Conservation (phyloP, 2,329 filamentous ascomycete genomes). For the Colletotrichum musae region DNA sequence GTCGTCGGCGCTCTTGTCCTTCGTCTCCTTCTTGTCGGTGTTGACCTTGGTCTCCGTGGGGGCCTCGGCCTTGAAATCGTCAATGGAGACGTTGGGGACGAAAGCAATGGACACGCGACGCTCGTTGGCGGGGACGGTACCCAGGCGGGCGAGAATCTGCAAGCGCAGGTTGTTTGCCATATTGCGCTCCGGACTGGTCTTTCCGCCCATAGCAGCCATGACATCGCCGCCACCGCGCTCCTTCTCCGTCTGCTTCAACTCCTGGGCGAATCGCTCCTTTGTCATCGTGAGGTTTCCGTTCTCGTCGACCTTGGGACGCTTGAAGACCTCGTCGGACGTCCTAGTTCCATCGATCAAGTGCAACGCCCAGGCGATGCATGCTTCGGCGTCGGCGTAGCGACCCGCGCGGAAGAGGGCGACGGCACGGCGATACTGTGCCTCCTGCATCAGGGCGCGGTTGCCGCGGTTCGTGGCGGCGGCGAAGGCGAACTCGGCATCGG, state of each 20-base stretch:
- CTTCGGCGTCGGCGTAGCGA: slow-evolving; percentile 81
- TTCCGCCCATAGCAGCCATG: slow-evolving; percentile 33
- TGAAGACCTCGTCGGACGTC: slow-evolving; percentile 49
- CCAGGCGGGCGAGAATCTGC: slow-evolving; percentile 62
- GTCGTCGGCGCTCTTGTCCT: slow-evolving; percentile 47
- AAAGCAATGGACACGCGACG: slow-evolving; percentile 59
- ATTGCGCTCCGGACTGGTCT: slow-evolving; percentile 51
- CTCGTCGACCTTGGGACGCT: slow-evolving; percentile 56
- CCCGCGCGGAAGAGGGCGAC: slow-evolving; percentile 80
- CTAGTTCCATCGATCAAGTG: slow-evolving; percentile 56
- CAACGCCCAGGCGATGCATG: slow-evolving; percentile 75
- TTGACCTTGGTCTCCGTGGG: too few relatives aligned
- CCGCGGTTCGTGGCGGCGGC: slow-evolving; percentile 75
- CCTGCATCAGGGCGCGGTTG: slow-evolving; percentile 81
- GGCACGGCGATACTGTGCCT: slow-evolving; percentile 86
- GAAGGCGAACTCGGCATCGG: slow-evolving; percentile 78
- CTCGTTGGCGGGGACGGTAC: slow-evolving; percentile 60
- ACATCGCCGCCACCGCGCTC: slow-evolving; percentile 17
- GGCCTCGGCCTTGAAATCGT: slow-evolving; percentile 30
- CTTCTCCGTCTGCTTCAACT: slow-evolving; percentile 48
- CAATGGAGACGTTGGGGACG: slow-evolving; percentile 34
- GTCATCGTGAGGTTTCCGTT: slow-evolving; percentile 64
- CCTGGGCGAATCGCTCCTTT: slow-evolving; percentile 47
- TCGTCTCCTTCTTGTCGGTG: slow-evolving; percentile 45
- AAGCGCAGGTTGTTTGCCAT: slow-evolving; percentile 62